These are phyloP conservation scores for Arthroderma sp. DNA, from an alignment of 2,329 filamentous ascomycete genomes.

Conservation along the genomic window DNA sequence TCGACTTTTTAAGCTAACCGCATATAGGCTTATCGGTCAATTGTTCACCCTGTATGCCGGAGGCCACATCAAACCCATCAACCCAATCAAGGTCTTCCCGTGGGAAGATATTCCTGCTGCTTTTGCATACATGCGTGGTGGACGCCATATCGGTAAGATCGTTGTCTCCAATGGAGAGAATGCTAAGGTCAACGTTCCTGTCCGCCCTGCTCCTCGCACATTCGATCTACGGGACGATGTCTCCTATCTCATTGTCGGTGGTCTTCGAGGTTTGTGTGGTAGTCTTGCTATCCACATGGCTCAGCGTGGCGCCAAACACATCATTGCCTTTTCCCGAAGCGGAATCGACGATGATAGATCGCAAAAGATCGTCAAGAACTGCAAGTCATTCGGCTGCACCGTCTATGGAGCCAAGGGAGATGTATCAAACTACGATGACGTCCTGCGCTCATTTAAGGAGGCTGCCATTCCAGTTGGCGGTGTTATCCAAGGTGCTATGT, in stretches of 20 bases:
- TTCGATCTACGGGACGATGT: background rate
- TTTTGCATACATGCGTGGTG: conserved; percentile 19
- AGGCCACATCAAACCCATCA: conserved; percentile 17
- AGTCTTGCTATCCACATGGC: conserved; percentile 5
- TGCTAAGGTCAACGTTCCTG: background rate
- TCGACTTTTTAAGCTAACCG: conserved; percentile 1
- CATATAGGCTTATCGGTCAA: conserved; percentile 1
- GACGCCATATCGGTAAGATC: conserved; percentile 26
- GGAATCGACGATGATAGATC: conserved; percentile 10
- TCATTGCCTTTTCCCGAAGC: conserved; percentile 20
- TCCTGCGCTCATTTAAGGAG: background rate
- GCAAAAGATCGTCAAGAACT: background rate
- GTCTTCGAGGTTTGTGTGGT: conserved; percentile 5
- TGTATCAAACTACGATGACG: conserved; percentile 7
- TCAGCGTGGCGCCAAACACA: conserved; percentile 15
- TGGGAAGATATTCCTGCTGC: conserved; percentile 17
- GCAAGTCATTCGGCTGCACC: conserved; percentile 6
- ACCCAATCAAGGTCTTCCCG: conserved; percentile 14
- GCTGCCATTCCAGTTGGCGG: conserved; percentile 3
- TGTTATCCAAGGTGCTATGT: conserved; percentile 7
- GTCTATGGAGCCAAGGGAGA: conserved; percentile 8
- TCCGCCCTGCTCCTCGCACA: background rate
- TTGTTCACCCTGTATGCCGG: background rate
- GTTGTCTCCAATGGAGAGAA: conserved; percentile 14
- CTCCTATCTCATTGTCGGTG: conserved; percentile 5